A percentile compares a stretch with the other conserved stretches of the same genome.
Evolutionary conservation across 2,329 filamentous ascomycete genomes (phyloP).

Genomic region (Xylariaceae sp.): DNA sequence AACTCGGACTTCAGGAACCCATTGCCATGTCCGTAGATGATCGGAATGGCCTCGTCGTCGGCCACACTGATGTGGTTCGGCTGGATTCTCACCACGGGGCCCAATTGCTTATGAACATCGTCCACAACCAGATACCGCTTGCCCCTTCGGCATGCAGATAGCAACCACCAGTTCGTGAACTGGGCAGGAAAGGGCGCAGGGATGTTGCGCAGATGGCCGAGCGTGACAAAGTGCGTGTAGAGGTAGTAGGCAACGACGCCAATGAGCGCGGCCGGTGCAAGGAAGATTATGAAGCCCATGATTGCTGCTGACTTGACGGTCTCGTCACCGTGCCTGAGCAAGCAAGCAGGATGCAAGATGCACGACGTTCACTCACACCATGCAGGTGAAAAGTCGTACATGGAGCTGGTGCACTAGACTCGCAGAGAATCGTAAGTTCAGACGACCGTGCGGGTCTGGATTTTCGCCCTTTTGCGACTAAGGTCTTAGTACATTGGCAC

Average conservation of each 20-base stretch:
- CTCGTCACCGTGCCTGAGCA: not conserved
- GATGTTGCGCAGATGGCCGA: slow-evolving; percentile 45
- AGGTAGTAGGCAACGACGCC: slow-evolving; percentile 53
- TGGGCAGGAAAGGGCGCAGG: slow-evolving; percentile 58
- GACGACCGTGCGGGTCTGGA: too few species aligned
- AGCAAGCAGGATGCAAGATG: not conserved
- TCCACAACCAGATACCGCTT: slow-evolving; percentile 62
- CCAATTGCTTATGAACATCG: slow-evolving; percentile 66
- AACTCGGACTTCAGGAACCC: slow-evolving; percentile 75
- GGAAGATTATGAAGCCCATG: not conserved
- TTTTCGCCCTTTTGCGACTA: too few species aligned
- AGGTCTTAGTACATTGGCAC: too few species aligned
- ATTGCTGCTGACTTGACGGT: not conserved
- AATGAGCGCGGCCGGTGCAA: slow-evolving; percentile 37
- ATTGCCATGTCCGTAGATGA: slow-evolving; percentile 75
- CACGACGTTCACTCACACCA: too few species aligned
- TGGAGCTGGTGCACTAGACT: too few species aligned
- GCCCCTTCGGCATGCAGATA: slow-evolving; percentile 61
- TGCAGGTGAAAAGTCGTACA: too few species aligned
- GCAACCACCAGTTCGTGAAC: slow-evolving; percentile 77
- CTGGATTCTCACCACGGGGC: slow-evolving; percentile 75
- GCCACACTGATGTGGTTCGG: slow-evolving; percentile 80
- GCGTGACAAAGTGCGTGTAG: slow-evolving; percentile 56
- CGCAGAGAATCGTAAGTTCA: too few species aligned
- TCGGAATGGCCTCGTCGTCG: slow-evolving; percentile 69